Evolutionary conservation across 495 filamentous ascomycete genomes (phyloP), one percentile per base, ranked within the genome.

Genomic region (Gamarada debralockiae): DNA sequence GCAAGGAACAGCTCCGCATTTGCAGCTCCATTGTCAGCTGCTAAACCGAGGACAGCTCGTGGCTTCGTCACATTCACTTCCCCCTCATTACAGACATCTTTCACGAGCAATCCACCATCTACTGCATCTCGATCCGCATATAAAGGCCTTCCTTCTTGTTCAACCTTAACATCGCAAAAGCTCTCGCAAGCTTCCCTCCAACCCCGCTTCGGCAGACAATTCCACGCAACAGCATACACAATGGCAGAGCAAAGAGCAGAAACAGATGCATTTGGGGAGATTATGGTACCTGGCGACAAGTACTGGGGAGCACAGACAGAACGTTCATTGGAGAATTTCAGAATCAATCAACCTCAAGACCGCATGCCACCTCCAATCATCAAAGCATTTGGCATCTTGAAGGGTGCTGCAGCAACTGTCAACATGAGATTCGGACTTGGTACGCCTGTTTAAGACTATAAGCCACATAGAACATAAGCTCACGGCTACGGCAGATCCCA

Each of bases 241-340:
- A 80, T 80, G 76, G 69, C 68, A 70, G 61, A 62, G 58, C 84
- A 81, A 37, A 75, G 93, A 76, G 88, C 84, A 62, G 93, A 98
- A 74, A 90, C 78, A 65, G 93, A 98, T 81, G 95, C 95, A 67
- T 97, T 97, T 72, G 93, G 93, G 67, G 92, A 96, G 70, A 84
- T 98, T 68, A 76, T 90, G 75, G 95, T 98, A 53, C 80, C 87
- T 37, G 79, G 82, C 48, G 90, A 93, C 84, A 95, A 88, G 77
- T 98, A 98, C 80, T 98, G 95, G 93, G 93, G 93, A 66, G 93
- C 93, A 43, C 93, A 98, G 74, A 98, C 93, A 55, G 88, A 98
- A 80, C 84, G 93, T 71, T 97, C 95, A 2, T 57, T 98, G 70
- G 85, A 85, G 66, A 98, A 98, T 77, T 98, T 98, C 78, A 84